Base-by-base conservation (phyloP, 805 yeast genomes). In the Sugiyamaella chiloensis region DNA sequence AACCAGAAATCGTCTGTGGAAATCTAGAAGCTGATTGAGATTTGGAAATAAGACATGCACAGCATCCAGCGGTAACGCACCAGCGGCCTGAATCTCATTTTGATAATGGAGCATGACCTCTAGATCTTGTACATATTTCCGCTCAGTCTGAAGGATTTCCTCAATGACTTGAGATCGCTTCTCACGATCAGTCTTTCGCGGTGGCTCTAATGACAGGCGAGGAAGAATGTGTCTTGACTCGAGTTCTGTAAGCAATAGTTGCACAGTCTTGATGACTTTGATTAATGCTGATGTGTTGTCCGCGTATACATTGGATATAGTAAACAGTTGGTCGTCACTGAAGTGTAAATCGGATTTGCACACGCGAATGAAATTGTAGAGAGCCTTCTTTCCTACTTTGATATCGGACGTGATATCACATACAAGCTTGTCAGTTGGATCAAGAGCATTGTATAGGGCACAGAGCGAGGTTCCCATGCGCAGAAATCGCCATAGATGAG, bases 391-490 rank as follows among this genome's bases (percentile, higher is more conserved):
- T 67, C 96, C 87, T 42, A 84, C 76, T 60, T 87, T 83, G 52
- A 87, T 62, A 62, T 91, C 96, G 60, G 85, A 91, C 27, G 91
- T 80, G 16, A 84, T 78, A 5, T 84, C 79, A 46, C 81, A 79
- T 46, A 75, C 73, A 35, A 72, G 64, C 23, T 52, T 42, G 34
- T 68, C 65, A 31, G 74, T 74, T 1, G 83, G 82, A 46, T 73
- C 74, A 17, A 88, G 74, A 11, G 80, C 71, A 66, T 93, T 91
- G 71, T 85, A 87, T 5, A 91, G 70, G 35, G 87, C 77, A 65
- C 98, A 90, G 35, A 93, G 71, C 3, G 98, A 96, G 2, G 95
- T 83, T 8, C 98, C 99, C 60, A 86, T 88, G 59, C 91, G 95
- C 60, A 93, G 82, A 27, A 93, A 70, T 55, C 87, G 83, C 80